Conservation (phyloP, 495 filamentous ascomycete genomes). For the Neurospora africana region DNA sequence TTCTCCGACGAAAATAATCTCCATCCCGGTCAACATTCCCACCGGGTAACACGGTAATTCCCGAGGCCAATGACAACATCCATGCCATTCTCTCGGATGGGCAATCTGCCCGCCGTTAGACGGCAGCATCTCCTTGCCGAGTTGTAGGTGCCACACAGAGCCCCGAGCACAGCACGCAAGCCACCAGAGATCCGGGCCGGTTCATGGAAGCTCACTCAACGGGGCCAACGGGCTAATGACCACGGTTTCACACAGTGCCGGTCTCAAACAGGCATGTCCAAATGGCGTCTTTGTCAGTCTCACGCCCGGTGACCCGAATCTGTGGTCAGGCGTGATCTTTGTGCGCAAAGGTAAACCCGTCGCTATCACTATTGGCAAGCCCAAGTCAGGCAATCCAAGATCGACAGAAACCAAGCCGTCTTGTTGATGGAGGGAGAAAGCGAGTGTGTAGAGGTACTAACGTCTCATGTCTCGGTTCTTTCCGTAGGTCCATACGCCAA, state of each 20-base stretch:
- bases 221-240: neutral
- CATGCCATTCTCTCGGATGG: constrained; percentile 12
- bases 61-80: neutral
- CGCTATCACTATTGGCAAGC: neutral
- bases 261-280: constrained; percentile 69
- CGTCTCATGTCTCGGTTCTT: constrained; percentile 28
- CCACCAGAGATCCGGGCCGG: neutral
- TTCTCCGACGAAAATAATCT: neutral
- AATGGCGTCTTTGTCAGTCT: constrained; percentile 78
- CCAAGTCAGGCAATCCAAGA: neutral
- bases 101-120: constrained; percentile 21
- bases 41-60: neutral
- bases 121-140: constrained; percentile 64
- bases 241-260: constrained; percentile 46
- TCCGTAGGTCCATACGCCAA: constrained; percentile 62
- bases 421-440: neutral
- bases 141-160: constrained; percentile 45
- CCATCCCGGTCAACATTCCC: neutral
- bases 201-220: neutral
- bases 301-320: constrained; percentile 63
- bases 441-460: neutral
- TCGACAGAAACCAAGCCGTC: neutral
- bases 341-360: constrained; percentile 60
- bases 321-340: constrained; percentile 87
- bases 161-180: neutral